Evolutionary conservation across 371 early-diverging fungal genomes (phyloP).

Genomic region (Quaeritorhiza haematococci): DNA sequence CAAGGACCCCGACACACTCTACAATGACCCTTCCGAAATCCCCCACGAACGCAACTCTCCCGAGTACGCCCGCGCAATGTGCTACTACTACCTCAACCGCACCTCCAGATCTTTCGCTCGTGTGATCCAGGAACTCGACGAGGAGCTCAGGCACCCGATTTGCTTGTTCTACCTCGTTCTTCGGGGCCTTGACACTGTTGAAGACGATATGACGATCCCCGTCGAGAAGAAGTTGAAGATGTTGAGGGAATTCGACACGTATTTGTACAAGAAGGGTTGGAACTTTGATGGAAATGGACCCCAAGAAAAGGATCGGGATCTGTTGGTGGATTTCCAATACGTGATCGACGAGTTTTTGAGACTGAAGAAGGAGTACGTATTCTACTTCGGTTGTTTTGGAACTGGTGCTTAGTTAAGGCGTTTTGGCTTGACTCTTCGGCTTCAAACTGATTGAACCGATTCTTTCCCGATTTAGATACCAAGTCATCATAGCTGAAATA

Average conservation of each 20-base stretch:
- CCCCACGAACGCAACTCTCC: constrained; percentile 14
- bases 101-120: constrained; percentile 94
- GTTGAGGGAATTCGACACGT: constrained; percentile 73
- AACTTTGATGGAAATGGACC: constrained; percentile 80
- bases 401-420: background rate
- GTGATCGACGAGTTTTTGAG: constrained; percentile 84
- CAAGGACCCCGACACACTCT: constrained; percentile 47
- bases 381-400: background rate
- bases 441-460: background rate
- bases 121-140: constrained; percentile 90
- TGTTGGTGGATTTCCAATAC: constrained; percentile 81
- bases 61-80: constrained; percentile 36
- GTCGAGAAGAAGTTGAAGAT: constrained; percentile 69
- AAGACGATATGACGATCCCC: constrained; percentile 93
- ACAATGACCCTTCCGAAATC: constrained; percentile 36
- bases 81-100: constrained; percentile 84
- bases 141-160: constrained; percentile 58
- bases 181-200: constrained; percentile 94
- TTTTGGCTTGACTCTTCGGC: no score
- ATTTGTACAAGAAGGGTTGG: constrained; percentile 80
- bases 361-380: constrained; percentile 56
- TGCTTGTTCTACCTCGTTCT: constrained; percentile 87
- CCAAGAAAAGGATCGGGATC: constrained; percentile 86
- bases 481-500: constrained; percentile 83
- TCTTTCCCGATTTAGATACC: constrained; percentile 50